Base-by-base conservation (phyloP, 2,329 filamentous ascomycete genomes). In the Alternaria angustiovoidea region DNA sequence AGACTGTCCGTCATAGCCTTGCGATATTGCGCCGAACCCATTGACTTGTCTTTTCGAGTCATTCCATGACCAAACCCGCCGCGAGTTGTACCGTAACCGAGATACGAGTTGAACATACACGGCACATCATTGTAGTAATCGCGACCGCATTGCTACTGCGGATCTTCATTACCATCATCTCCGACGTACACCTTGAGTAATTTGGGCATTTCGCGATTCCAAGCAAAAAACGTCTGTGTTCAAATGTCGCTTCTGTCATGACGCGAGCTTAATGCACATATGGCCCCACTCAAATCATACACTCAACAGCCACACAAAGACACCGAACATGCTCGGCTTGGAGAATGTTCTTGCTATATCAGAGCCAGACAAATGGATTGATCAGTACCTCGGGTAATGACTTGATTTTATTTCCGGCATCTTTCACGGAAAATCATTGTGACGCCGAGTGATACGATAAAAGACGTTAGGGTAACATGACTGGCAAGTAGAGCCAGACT, bases 1-100 rank as follows among this genome's bases (percentile, higher is more conserved):
- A 54, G 46, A 49, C 46, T 48, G 64, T 55, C 16, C 41, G 46
- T 54, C 36, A 41, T 55, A 57, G 44, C 24, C 41, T 32, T 39
- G 34, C 22, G 26, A 52, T 46, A 30, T 38, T 46, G 30, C 38
- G 20, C 56, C 62, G 44, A 46, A 30, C 41, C 39, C 43, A 42
- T n/a, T 20, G 26, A 24, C 14, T 34, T 22, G 51, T 43, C n/a
- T 34, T 26, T 30, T 30, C 24, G 28, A 49, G 51, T 54, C 26
- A 47, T 51, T 36, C 22, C n/a, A 26, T 42, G 26, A 32, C 30
- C 39, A 32, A 44, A 48, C 36, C 26, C 52, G 30, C 38, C 16
- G 39, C 32, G 43, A 49, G 30, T 24, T 32, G 36, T 39, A n/a
- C n/a, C n/a, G 28, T 22, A 24, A 30, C 28, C 36, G 18, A 55